Base-by-base conservation (phyloP, 2,329 filamentous ascomycete genomes). In the Sporothrix schenckii region DNA sequence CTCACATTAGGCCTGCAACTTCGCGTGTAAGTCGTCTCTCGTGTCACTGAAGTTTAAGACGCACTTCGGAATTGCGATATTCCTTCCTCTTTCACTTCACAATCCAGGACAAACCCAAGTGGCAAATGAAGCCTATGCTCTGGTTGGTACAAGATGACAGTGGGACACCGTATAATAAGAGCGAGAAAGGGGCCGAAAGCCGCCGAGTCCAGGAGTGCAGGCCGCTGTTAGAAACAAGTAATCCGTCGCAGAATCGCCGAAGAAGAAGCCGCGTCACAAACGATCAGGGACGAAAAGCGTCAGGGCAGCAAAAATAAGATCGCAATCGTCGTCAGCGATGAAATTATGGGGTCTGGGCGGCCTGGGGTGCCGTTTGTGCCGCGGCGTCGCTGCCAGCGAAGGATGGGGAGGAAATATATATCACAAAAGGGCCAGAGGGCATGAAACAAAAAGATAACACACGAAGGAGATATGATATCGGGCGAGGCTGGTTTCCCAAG, bases 171-270 rank as follows among this genome's bases (percentile, higher is more conserved):
- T 66, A 66, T 66, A 68, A 68, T 68, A 70, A 49, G 61, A 71
- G 72, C 70, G 72, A 72, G 67, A 70, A 66, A 53, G 68, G 39
- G 72, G 65, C 72, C 72, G 69, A 72, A 72, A 24, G 34, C 54
- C 56, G 69, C 61, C 60, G 61, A 66, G 19, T 13, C 41, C 44
- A 47, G 52, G 63, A 52, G 63, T 39, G 47, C 27, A 52, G 61
- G 44, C 58, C 58, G 39, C 39, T 24, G 58, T 14, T 50, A 13
- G 21, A 50, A 50, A 19, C 19, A 21, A 16, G 24, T 50, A 66
- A 34, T 34, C 27, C 34, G 34, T 34, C 34, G 41, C 11, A 44
- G 63, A 66, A 66, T 27, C 63, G 63, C 41, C 34, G 67, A 56
- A 66, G 49, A 44, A 58, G 41, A 47, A 66, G 50, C 49, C 68